Conservation (phyloP, 371 early-diverging fungal species). For the Haplosporangium sp. region DNA sequence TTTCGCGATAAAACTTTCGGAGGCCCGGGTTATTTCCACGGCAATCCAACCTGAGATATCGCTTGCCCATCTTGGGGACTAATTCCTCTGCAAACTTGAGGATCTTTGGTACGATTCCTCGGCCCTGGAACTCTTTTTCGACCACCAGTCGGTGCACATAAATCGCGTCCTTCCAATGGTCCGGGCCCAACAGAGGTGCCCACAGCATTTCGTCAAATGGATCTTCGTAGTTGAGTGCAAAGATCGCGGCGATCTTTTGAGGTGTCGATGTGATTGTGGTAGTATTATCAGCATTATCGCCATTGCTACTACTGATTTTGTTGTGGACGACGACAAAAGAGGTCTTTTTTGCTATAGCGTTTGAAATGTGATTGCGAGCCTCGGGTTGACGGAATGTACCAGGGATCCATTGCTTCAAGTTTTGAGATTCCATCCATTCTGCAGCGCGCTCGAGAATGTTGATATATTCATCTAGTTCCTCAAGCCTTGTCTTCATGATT, state of each 20-base stretch:
- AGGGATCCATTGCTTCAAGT: slow-evolving; percentile 46
- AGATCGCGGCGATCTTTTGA: slow-evolving; percentile 36
- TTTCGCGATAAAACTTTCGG: slow-evolving; percentile 45
- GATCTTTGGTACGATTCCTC: slow-evolving; percentile 30
- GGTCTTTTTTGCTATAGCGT: slow-evolving; percentile 24
- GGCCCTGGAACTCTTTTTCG: slow-evolving; percentile 35
- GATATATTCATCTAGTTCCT: slow-evolving; percentile 34
- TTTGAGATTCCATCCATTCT: slow-evolving; percentile 51
- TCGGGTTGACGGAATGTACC: slow-evolving; percentile 43
- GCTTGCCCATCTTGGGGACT: slow-evolving; percentile 19
- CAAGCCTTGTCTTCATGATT: slow-evolving; percentile 16
- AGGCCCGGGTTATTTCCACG: slow-evolving; percentile 42
- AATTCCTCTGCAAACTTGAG: slow-evolving; percentile 28
- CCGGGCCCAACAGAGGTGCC: slow-evolving; percentile 25
- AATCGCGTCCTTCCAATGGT: slow-evolving; percentile 43
- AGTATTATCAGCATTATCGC: not conserved
- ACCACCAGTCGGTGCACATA: slow-evolving; percentile 51
- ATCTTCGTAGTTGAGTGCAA: slow-evolving; percentile 40
- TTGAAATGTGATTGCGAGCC: slow-evolving; percentile 18
- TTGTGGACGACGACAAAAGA: slow-evolving; percentile 34
- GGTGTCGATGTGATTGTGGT: not conserved
- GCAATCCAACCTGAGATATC: slow-evolving; percentile 38
- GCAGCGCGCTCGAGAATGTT: slow-evolving; percentile 52
- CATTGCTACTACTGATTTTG: not conserved
- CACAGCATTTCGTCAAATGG: slow-evolving; percentile 54